Percentiles rank a stretch among this genome's conserved stretches.
Evolutionary conservation across 345 rosid species (phyloP).

Genomic region (Rubroshorea leprosula): DNA sequence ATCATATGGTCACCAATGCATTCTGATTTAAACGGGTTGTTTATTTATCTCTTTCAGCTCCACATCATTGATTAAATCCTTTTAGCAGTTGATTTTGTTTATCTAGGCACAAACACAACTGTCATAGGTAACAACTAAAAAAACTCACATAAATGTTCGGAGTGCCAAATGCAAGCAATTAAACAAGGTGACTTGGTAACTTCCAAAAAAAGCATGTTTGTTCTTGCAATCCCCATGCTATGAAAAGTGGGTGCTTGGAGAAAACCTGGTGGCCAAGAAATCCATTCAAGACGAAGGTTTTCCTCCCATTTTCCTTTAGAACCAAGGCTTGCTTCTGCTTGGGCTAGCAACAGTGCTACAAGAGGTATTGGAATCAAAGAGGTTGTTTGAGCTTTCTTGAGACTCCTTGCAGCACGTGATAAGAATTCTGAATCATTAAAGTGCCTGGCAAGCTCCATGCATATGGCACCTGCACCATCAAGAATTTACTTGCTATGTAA

Average conservation of each 20-base stretch:
- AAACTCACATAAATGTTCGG: no score
- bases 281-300: conserved; percentile 79
- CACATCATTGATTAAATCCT: no score
- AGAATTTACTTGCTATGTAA: conserved; percentile 2
- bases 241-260: not conserved
- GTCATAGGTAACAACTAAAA: no score
- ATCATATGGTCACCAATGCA: no score
- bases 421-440: conserved; percentile 42
- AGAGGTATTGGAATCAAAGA: conserved; percentile 52
- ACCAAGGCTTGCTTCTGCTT: conserved; percentile 85
- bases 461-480: conserved; percentile 47
- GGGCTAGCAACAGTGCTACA: conserved; percentile 70
- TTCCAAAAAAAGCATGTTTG: no score
- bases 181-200: no score
- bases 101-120: no score
- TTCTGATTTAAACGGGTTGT: no score
- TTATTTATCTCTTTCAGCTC: no score
- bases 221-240: not conserved
- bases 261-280: conserved; percentile 90
- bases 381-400: conserved; percentile 44
- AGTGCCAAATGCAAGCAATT: no score
- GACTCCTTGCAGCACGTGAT: conserved; percentile 58
- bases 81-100: no score
- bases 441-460: conserved; percentile 72
- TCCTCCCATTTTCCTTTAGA: conserved; percentile 71